A percentile compares a stretch with the other conserved stretches of the same genome.
phyloP scores from a whole-genome alignment of 306 rosid genomes.

The Styphnolobium japonicum region DNA sequence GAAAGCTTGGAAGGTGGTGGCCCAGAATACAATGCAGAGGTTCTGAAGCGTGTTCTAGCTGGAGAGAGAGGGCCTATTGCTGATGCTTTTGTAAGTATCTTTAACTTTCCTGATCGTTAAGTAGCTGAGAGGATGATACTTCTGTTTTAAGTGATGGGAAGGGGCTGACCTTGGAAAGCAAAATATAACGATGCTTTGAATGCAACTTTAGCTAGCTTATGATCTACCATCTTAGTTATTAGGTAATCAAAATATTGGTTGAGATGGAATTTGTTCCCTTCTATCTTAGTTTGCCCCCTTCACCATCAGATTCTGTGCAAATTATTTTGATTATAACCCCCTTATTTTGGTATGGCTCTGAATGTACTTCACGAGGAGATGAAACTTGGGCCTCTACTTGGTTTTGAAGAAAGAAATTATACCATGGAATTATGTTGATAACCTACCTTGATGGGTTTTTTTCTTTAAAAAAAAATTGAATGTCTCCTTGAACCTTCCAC shows the following conservation, averaged over 20 bases:
- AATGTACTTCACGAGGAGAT: too few relatives aligned
- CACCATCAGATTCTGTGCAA: neutral
- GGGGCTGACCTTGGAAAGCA: neutral
- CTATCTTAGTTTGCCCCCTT: neutral
- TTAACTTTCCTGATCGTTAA: neutral
- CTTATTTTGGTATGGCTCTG: neutral
- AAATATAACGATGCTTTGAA: neutral
- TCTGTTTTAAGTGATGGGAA: neutral
- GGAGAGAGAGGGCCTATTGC: constrained; percentile 84
- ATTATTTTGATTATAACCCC: neutral
- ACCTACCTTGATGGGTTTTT: neutral
- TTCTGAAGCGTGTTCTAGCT: constrained; percentile 64
- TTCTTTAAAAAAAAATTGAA: too few relatives aligned
- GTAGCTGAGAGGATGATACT: neutral
- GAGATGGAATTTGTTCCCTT: constrained; percentile 1
- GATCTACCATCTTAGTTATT: too few relatives aligned
- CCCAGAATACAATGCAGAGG: constrained; percentile 70
- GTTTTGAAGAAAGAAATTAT: neutral
- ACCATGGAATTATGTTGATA: constrained; percentile 7
- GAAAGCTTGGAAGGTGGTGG: constrained; percentile 77
- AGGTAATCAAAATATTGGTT: neutral
- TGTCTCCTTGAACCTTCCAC: neutral
- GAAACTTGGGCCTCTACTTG: neutral
- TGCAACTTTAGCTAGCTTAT: neutral
- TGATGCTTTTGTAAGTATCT: constrained; percentile 76